These are phyloP conservation scores for Pseudonectria buxi DNA, from an alignment of 2,329 filamentous ascomycete genomes.

Conservation along the genomic window DNA sequence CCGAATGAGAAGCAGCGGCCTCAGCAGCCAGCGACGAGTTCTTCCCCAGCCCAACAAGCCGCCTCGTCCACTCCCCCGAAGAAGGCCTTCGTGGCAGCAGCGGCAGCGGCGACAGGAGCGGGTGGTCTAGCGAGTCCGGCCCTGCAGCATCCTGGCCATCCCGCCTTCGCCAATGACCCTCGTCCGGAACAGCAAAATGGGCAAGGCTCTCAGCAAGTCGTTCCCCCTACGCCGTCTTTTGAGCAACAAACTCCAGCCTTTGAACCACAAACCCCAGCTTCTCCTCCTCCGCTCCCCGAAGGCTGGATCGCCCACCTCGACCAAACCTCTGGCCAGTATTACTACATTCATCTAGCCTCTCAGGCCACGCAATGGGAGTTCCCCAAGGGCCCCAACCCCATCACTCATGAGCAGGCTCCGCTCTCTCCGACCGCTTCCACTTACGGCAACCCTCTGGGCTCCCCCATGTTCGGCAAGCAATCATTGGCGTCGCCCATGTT, in stretches of 20 bases:
- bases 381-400: slow-evolving; percentile 86
- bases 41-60: slow-evolving; percentile 20
- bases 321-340: slow-evolving; percentile 93
- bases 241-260: slow-evolving; percentile 30
- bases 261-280: slow-evolving; percentile 56
- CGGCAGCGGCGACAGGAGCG: slow-evolving; percentile 15
- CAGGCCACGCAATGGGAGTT: slow-evolving; percentile 99
- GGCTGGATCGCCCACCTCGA: slow-evolving; percentile 98
- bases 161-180: slow-evolving; percentile 83
- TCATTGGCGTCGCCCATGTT: slow-evolving; percentile 64
- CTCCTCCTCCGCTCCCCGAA: slow-evolving; percentile 88
- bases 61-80: slow-evolving; percentile 26
- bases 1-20: slow-evolving; percentile 70
- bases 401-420: slow-evolving; percentile 74
- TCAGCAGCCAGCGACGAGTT: slow-evolving; percentile 21
- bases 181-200: slow-evolving; percentile 44
- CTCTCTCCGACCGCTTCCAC: slow-evolving; percentile 75
- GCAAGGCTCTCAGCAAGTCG: slow-evolving; percentile 39
- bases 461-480: slow-evolving; percentile 55
- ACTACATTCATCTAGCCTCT: slow-evolving; percentile 93
- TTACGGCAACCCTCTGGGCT: slow-evolving; percentile 66
- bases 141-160: slow-evolving; percentile 61
- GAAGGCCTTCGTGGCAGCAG: slow-evolving; percentile 15
- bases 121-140: slow-evolving; percentile 38
- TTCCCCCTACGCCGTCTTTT: slow-evolving; percentile 25